phyloP scores from a whole-genome alignment of 208 protist genomes.

The Histomonas meleagridis region DNA sequence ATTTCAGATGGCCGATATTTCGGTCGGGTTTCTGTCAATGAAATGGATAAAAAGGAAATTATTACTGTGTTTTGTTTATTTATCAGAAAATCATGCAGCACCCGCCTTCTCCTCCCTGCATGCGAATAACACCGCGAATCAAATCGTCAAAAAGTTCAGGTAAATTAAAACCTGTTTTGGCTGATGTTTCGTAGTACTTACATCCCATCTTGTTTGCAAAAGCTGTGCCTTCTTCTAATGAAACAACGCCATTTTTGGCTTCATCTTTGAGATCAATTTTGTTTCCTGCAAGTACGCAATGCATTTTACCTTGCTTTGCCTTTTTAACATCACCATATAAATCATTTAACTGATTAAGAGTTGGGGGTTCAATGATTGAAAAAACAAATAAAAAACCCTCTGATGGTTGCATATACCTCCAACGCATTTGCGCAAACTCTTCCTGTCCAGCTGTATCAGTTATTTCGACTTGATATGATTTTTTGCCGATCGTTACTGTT shows the following conservation, averaged over 20 bases:
- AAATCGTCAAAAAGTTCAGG: not conserved
- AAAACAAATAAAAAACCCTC: not conserved
- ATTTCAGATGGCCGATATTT: no score
- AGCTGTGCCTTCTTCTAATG: not conserved
- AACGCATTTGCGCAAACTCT: not conserved
- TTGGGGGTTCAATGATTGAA: not conserved
- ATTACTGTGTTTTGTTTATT: no score
- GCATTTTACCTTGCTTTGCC: not conserved
- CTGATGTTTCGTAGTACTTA: not conserved
- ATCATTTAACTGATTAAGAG: not conserved
- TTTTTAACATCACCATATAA: not conserved
- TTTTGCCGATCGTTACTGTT: not conserved
- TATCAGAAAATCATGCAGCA: no score
- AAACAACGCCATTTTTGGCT: not conserved
- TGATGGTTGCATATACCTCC: not conserved
- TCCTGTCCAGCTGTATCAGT: slow-evolving; percentile 37
- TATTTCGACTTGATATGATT: not conserved
- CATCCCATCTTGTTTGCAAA: no score
- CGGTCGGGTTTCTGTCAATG: no score
- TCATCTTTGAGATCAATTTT: not conserved
- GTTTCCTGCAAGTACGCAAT: not conserved
- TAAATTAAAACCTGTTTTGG: not conserved
- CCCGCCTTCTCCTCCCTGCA: no score
- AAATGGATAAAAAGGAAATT: no score
- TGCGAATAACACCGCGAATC: no score